Conservation (phyloP, 2,329 filamentous ascomycete genomes). For the Aspergillus arachidicola region DNA sequence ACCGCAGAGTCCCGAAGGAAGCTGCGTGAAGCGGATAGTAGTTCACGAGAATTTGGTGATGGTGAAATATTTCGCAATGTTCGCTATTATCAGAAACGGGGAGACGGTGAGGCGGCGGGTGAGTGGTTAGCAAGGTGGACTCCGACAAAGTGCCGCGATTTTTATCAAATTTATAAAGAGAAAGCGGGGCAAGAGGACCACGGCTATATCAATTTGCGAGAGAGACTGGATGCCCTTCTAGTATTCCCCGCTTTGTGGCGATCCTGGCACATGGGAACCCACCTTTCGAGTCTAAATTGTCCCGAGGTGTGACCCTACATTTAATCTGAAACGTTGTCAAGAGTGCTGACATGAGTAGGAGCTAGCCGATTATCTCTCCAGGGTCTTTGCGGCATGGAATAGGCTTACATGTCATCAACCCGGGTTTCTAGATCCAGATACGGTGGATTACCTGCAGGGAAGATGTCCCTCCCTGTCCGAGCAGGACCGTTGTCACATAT, state of each 20-base stretch:
- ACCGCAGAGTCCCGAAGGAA: constrained; percentile 9
- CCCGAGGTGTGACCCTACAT: constrained; percentile 8
- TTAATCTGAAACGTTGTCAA: neutral
- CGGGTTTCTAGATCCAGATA: constrained; percentile 8
- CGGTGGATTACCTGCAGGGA: constrained; percentile 17
- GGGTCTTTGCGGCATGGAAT: constrained; percentile 9
- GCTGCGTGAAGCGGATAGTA: constrained; percentile 11
- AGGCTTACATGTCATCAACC: neutral
- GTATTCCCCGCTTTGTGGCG: constrained; percentile 15
- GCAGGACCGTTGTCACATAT: constrained; percentile 13
- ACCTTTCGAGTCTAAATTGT: constrained; percentile 15
- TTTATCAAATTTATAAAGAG: constrained; percentile 14
- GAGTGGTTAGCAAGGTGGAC: constrained; percentile 21
- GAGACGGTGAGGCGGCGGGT: constrained; percentile 6
- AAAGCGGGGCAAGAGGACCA: neutral
- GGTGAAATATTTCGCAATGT: constrained; percentile 20
- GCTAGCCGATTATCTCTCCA: constrained; percentile 8
- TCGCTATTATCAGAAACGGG: constrained; percentile 13
- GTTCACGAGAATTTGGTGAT: constrained; percentile 14
- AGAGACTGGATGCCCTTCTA: constrained; percentile 15
- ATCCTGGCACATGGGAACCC: constrained; percentile 17
- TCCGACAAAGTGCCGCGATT: constrained; percentile 18
- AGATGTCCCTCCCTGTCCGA: constrained; percentile 15
- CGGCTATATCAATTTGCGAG: constrained; percentile 1
- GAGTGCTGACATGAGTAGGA: constrained; percentile 10